Percentiles rank a stretch among this genome's conserved stretches.
Conservation (phyloP, 164 flowering plant species). For the Chimonanthus salicifolius region DNA sequence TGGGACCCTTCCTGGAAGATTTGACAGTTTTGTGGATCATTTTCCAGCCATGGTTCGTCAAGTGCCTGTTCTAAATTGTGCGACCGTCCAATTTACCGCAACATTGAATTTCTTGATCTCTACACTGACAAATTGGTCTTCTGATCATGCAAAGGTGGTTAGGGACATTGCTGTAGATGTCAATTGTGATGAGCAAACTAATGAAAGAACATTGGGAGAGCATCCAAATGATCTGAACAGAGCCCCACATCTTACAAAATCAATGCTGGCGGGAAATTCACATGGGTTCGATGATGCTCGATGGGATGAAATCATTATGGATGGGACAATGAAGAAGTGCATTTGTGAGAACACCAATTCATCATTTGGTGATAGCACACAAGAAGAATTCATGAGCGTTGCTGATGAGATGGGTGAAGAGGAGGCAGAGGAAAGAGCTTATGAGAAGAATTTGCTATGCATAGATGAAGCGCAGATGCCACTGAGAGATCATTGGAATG, state of each 20-base stretch:
- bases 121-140: conserved; percentile 19
- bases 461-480: not conserved
- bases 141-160: conserved; percentile 21
- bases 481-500: conserved; percentile 13
- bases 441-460: not conserved
- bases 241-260: not conserved
- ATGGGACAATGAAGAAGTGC: not conserved
- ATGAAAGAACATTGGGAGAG: conserved; percentile 1
- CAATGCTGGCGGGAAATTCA: not conserved
- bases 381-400: not conserved
- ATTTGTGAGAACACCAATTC: not conserved
- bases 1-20: conserved; percentile 35
- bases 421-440: not conserved
- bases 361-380: not conserved
- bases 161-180: conserved; percentile 50
- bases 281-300: not conserved
- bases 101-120: conserved; percentile 29
- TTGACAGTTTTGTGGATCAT: conserved; percentile 26
- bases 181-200: conserved; percentile 10
- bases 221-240: not conserved
- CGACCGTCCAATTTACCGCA: conserved; percentile 6
- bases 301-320: not conserved
- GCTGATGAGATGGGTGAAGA: not conserved
- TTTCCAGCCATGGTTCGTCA: conserved; percentile 18
- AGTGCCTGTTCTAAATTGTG: conserved; percentile 23